phyloP scores from a whole-genome alignment of 176 grass and related monocot species.

The Miscanthus lutarioriparius region DNA sequence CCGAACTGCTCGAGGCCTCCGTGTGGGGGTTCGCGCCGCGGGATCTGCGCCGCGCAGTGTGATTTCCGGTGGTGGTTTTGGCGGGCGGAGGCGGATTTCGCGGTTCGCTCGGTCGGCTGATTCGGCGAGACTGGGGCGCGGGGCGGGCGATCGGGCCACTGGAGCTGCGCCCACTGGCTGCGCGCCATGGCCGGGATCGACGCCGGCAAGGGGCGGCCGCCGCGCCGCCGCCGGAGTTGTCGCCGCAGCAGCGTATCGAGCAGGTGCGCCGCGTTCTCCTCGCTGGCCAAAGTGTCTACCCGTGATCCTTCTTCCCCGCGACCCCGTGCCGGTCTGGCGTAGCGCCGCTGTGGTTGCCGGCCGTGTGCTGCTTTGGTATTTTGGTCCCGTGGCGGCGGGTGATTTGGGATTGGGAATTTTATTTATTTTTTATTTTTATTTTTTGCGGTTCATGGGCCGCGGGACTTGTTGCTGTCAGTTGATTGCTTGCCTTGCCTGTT shows the following conservation, averaged over 20 bases:
- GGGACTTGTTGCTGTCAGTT: background rate
- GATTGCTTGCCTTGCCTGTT: background rate
- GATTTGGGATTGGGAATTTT: too few relatives aligned
- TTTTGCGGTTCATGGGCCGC: background rate
- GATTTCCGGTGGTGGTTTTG: background rate
- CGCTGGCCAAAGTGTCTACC: background rate
- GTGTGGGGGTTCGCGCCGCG: background rate
- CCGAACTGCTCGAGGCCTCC: background rate
- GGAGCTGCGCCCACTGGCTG: conserved; percentile 87
- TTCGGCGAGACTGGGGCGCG: conserved; percentile 86
- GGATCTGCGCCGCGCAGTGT: background rate
- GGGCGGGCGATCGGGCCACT: conserved; percentile 80
- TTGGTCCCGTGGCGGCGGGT: background rate
- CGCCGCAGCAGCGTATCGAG: conserved; percentile 44
- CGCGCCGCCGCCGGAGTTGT: conserved; percentile 41
- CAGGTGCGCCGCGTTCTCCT: conserved; percentile 27
- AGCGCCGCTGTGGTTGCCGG: background rate
- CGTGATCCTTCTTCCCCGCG: background rate
- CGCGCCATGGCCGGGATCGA: conserved; percentile 89
- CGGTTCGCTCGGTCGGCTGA: background rate
- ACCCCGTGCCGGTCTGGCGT: background rate
- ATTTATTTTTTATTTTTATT: too few relatives aligned
- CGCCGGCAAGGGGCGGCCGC: conserved; percentile 29
- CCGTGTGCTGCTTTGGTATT: too few relatives aligned
- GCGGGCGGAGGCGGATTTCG: background rate